Base-by-base conservation (phyloP, 345 rosid genomes). In the Psidium friedrichsthalianum region DNA sequence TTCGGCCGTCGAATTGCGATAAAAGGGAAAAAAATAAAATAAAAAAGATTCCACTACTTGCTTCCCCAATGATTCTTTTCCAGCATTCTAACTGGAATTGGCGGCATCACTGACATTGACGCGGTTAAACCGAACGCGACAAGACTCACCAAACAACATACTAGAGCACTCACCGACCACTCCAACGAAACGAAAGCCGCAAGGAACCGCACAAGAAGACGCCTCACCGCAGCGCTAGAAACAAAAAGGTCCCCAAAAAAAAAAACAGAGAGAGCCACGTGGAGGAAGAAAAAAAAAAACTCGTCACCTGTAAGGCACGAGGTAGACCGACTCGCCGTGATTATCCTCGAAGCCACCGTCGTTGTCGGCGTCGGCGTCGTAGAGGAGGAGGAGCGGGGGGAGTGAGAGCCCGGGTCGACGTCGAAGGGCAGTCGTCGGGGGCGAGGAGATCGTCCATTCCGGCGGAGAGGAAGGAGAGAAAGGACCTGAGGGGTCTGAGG, bases 291-390 rank as follows among this genome's bases (percentile, higher is more conserved):
- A 84, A 20, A 44, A 84, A 20, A 11, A 51, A 32, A 22, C 54
- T 36, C 14, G 25, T 83, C 55, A 93, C 95, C 95, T 88, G 86
- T 82, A 91, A 8, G 94, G 91, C n/a, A 92, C 93, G 57, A 94
- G 88, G 89, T 91, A 94, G 86, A 93, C 80, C 32, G 85, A 85
- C 29, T 86, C 86, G 56, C 74, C 84, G 55, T 40, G 87, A 27
- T 81, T 54, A 16, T 85, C 90, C 59, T 84, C 88, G 51, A 74
- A 83, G 44, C 83, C 85, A 13, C 84, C 87, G 55, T 56, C 88
- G 74, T 29, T 53, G 49, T 47, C 85, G 80, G 56, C 82, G 36
- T 6, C 58, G 64, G 86, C 44, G 56, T 9, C 49, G 54, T 8
- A 8, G 83, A 6, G 20, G 85, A 55, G 52, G 56, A 55, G 52